A percentile compares a stretch with the other conserved stretches of the same genome.
phyloP scores from a whole-genome alignment of 176 grass and related monocot species.

The Musa troglodytarum region DNA sequence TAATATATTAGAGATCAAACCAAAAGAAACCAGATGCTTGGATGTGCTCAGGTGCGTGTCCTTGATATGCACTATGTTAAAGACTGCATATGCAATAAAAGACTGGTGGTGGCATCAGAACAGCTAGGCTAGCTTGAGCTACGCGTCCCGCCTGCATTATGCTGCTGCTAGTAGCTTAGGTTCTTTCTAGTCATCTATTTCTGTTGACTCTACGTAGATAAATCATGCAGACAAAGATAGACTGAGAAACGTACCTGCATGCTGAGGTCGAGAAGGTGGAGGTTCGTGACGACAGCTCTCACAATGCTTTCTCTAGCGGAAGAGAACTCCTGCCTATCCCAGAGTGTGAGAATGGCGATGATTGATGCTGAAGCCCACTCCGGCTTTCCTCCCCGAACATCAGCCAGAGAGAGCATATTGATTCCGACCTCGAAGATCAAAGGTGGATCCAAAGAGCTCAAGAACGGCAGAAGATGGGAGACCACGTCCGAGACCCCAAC shows the following conservation, averaged over 20 bases:
- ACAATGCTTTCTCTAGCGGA: constrained; percentile 93
- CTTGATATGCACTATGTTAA: too few species aligned
- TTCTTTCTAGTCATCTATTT: background rate
- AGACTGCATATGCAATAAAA: background rate
- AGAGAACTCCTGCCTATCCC: constrained; percentile 96
- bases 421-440: constrained; percentile 96
- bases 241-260: constrained; percentile 58
- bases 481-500: constrained; percentile 86
- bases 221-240: background rate
- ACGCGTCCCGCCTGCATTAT: background rate
- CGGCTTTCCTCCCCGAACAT: constrained; percentile 88
- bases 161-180: background rate
- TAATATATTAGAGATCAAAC: background rate
- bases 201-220: constrained; percentile 1
- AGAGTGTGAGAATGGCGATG: constrained; percentile 79
- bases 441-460: constrained; percentile 82
- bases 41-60: too few species aligned
- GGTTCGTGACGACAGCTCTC: constrained; percentile 89
- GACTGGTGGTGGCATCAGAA: background rate
- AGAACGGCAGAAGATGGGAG: constrained; percentile 80
- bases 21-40: too few species aligned
- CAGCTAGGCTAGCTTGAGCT: background rate
- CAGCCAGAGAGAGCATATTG: constrained; percentile 88
- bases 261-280: constrained; percentile 90
- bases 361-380: constrained; percentile 98